Percentiles rank a stretch among this genome's conserved stretches.
phyloP scores from a whole-genome alignment of 2,329 filamentous ascomycete genomes.

The Cadophora malorum region DNA sequence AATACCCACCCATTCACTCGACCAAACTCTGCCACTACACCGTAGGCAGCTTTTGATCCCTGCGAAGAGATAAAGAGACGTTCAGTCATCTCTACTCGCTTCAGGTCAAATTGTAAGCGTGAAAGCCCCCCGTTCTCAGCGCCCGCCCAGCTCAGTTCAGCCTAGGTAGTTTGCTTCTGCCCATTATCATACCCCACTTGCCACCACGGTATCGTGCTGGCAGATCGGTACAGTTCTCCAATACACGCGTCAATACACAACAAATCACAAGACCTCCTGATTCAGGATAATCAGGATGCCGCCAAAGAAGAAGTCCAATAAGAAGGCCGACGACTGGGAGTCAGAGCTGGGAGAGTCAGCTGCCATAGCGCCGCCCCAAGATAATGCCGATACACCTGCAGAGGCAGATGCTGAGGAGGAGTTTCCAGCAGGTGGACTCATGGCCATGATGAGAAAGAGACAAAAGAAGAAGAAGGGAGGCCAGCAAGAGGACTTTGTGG shows the following conservation, averaged over 20 bases:
- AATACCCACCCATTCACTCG: not conserved
- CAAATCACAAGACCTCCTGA: not conserved
- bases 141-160: not conserved
- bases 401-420: slow-evolving; percentile 58
- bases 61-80: not conserved
- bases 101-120: not conserved
- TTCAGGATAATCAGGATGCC: slow-evolving; percentile 64
- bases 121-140: not conserved
- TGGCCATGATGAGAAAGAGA: slow-evolving; percentile 82
- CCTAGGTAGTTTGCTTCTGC: not conserved
- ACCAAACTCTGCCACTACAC: not conserved
- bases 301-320: slow-evolving; percentile 94
- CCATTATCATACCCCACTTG: not conserved
- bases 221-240: not conserved
- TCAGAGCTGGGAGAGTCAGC: slow-evolving; percentile 83
- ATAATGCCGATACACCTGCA: slow-evolving; percentile 54
- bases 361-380: slow-evolving; percentile 56
- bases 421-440: slow-evolving; percentile 66
- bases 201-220: slow-evolving; percentile 12
- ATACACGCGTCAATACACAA: not conserved
- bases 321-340: slow-evolving; percentile 93
- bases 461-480: slow-evolving; percentile 71
- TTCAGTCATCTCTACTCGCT: not conserved
- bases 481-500: slow-evolving; percentile 76
- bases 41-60: not conserved